These are phyloP conservation scores for Aspergillus fumigatiaffinis DNA, from an alignment of 2,329 filamentous ascomycete species.

Conservation along the genomic window DNA sequence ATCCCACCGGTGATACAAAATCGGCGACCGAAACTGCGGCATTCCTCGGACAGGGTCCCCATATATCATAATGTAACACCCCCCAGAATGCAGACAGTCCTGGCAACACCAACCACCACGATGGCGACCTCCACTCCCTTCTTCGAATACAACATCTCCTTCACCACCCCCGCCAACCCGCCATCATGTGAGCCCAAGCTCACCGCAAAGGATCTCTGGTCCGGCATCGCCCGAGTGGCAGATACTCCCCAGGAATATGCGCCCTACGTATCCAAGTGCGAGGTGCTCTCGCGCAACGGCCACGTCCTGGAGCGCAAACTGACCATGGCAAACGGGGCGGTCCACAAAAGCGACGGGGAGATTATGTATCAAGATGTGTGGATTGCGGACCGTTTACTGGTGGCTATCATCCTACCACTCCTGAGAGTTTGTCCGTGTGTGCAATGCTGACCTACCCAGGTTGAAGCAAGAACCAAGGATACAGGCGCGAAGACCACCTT, in stretches of 20 bases:
- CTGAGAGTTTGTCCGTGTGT: too few species aligned
- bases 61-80: neutral
- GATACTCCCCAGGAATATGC: neutral
- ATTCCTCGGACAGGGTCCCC: neutral
- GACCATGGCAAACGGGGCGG: neutral
- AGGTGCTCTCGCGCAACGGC: neutral
- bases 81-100: neutral
- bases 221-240: neutral
- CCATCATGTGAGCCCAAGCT: neutral
- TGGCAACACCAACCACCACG: too few species aligned
- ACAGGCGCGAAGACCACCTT: neutral
- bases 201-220: neutral
- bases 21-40: neutral
- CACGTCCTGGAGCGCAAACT: neutral
- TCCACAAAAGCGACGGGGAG: neutral
- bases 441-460: neutral
- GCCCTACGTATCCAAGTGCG: neutral
- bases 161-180: neutral
- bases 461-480: neutral
- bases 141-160: neutral
- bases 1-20: neutral
- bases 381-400: neutral
- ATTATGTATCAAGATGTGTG: neutral
- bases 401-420: too few species aligned
- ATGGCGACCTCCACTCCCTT: neutral